These are phyloP conservation scores for Ophiostoma novo-ulmi DNA, from an alignment of 2,329 filamentous ascomycete species.

Conservation along the genomic window DNA sequence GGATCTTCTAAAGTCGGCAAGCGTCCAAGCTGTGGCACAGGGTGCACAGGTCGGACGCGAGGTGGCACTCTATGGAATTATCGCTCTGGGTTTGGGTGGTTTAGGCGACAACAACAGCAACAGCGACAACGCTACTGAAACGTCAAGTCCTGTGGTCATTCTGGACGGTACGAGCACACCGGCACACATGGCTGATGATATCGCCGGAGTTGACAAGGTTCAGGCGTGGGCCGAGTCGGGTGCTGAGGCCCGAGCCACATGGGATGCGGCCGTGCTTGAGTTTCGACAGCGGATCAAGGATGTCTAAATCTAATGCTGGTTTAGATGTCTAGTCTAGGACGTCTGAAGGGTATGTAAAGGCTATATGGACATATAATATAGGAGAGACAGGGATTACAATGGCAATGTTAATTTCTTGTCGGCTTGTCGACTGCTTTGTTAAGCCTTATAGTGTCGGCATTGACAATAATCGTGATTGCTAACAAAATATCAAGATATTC, in stretches of 20 bases:
- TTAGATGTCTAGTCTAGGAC: not conserved
- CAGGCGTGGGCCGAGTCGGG: conserved; percentile 36
- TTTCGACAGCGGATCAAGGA: conserved; percentile 18
- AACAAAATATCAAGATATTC: not conserved
- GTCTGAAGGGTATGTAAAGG: not conserved
- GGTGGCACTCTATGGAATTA: conserved; percentile 45
- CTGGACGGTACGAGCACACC: conserved; percentile 34
- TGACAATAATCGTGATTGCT: not conserved
- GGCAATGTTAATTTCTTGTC: not conserved
- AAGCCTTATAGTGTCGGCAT: not conserved
- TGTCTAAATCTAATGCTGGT: not conserved
- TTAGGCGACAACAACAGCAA: conserved; percentile 41
- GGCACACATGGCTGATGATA: conserved; percentile 47
- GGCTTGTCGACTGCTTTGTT: not conserved
- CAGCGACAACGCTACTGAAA: conserved; percentile 32
- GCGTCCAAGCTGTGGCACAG: conserved; percentile 44
- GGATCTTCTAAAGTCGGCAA: conserved; percentile 37
- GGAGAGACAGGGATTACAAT: not conserved
- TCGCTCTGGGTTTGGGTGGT: conserved; percentile 43
- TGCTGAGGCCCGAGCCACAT: not conserved
- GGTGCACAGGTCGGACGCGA: conserved; percentile 36
- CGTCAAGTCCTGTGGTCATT: conserved; percentile 22
- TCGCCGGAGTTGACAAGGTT: conserved; percentile 42
- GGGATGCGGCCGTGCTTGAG: conserved; percentile 22
- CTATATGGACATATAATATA: not conserved